A percentile compares a stretch with the other conserved stretches of the same genome.
These are phyloP conservation scores for Colletotrichum melonis DNA, from an alignment of 2,329 filamentous ascomycete genomes.

Conservation along the genomic window DNA sequence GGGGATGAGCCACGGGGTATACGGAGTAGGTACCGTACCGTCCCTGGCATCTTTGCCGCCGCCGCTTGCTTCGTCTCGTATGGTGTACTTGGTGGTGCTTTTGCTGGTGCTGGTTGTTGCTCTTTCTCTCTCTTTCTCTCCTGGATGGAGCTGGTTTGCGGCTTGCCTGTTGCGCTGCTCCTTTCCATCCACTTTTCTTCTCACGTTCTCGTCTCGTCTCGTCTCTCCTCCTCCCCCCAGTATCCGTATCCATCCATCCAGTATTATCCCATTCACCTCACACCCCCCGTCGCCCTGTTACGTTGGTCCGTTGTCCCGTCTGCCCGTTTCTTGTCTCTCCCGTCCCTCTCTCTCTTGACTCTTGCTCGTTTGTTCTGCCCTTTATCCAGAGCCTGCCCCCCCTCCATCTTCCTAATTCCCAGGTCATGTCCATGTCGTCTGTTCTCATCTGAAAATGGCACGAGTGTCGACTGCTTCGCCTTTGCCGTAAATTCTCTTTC, in stretches of 20 bases:
- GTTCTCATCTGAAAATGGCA: conserved; percentile 31
- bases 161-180: not conserved
- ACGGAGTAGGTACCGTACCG: not conserved
- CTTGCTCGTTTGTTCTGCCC: not conserved
- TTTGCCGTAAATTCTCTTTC: not conserved
- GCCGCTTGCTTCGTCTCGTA: not conserved
- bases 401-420: conserved; percentile 11
- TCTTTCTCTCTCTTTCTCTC: not conserved
- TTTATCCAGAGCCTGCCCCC: not conserved
- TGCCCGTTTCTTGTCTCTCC: not conserved
- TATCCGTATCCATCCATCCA: no score
- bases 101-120: not conserved
- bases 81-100: not conserved
- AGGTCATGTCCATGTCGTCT: conserved; percentile 12
- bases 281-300: no score
- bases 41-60: not conserved
- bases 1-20: conserved; percentile 1
- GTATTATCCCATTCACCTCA: no score
- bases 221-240: no score
- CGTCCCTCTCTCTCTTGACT: not conserved
- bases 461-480: conserved; percentile 16
- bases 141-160: no score
- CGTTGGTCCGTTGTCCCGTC: not conserved
- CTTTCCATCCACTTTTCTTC: not conserved
- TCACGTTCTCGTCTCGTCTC: not conserved